A percentile compares a stretch with the other conserved stretches of the same genome.
Evolutionary conservation across 345 rosid species (phyloP).

Genomic region (Hibiscus tridactylites): DNA sequence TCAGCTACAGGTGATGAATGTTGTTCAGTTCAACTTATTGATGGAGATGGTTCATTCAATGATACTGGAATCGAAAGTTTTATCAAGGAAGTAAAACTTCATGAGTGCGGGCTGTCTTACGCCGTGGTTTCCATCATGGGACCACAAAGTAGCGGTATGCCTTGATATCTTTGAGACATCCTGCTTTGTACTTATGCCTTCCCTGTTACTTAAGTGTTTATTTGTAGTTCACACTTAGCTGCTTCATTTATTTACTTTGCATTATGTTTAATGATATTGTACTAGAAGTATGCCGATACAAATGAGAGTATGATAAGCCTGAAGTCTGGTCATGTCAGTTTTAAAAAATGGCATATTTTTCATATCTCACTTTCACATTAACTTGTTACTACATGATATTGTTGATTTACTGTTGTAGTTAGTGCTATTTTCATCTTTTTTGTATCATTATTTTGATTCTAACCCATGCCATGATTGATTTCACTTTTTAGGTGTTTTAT

Average conservation of each 20-base stretch:
- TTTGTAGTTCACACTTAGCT: neutral
- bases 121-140: constrained; percentile 99
- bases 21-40: constrained; percentile 88
- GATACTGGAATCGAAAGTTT: constrained; percentile 60
- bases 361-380: neutral
- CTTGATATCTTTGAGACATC: neutral
- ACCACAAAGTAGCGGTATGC: constrained; percentile 98
- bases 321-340: neutral
- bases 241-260: neutral
- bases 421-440: neutral
- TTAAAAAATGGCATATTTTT: neutral
- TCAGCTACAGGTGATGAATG: constrained; percentile 35
- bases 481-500: neutral
- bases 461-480: neutral
- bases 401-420: neutral
- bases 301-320: neutral
- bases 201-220: neutral
- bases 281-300: neutral
- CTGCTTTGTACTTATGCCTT: neutral
- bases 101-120: constrained; percentile 85
- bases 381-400: neutral
- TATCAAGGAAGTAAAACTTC: constrained; percentile 65
- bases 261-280: neutral
- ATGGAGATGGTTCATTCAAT: constrained; percentile 82
- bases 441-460: neutral